A percentile compares a stretch with the other conserved stretches of the same genome.
Evolutionary conservation across 371 early-diverging fungal species (phyloP).

Genomic region (Saksenaea oblongispora): DNA sequence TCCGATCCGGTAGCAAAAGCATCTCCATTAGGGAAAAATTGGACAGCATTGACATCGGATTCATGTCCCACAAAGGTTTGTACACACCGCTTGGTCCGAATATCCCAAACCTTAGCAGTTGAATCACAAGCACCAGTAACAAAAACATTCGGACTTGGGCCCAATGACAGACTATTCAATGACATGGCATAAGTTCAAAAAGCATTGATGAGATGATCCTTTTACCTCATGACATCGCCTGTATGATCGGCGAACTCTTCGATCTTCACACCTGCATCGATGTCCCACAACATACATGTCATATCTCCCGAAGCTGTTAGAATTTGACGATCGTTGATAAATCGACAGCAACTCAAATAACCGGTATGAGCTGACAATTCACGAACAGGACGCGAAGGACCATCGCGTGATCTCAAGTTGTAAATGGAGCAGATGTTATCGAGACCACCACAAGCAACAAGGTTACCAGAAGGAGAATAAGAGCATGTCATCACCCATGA

Average conservation of each 20-base stretch:
- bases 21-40: slow-evolving; percentile 98
- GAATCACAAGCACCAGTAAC: slow-evolving; percentile 98
- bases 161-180: slow-evolving; percentile 73
- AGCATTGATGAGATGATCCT: background rate
- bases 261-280: slow-evolving; percentile 93
- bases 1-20: slow-evolving; percentile 97
- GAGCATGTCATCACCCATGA: slow-evolving; percentile 99
- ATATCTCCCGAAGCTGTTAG: slow-evolving; percentile 94
- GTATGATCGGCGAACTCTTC: slow-evolving; percentile 95
- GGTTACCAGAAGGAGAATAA: slow-evolving; percentile 93
- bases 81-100: slow-evolving; percentile 92
- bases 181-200: background rate
- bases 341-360: slow-evolving; percentile 95
- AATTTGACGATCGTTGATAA: slow-evolving; percentile 92
- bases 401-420: slow-evolving; percentile 91
- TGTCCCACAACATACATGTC: slow-evolving; percentile 98
- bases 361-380: slow-evolving; percentile 96
- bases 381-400: slow-evolving; percentile 90
- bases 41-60: slow-evolving; percentile 97
- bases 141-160: slow-evolving; percentile 93
- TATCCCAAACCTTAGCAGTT: slow-evolving; percentile 99
- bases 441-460: slow-evolving; percentile 97
- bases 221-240: slow-evolving; percentile 94
- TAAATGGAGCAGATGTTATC: slow-evolving; percentile 97
- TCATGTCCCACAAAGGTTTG: slow-evolving; percentile 98